These are phyloP conservation scores for Hippophae gyantsensis DNA, from an alignment of 306 rosid species.

Conservation along the genomic window DNA sequence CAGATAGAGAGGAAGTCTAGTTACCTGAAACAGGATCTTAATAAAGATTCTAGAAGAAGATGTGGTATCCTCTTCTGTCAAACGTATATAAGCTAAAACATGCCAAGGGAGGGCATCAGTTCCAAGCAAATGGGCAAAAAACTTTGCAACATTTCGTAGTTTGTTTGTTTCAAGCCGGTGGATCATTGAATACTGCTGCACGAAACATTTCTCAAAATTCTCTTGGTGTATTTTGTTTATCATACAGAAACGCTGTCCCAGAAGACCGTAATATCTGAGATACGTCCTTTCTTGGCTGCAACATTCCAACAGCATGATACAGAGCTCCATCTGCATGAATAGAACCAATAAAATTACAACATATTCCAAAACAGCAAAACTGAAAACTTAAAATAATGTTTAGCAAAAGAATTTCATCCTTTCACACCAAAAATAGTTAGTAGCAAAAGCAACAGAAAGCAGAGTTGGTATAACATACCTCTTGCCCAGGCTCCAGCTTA, in stretches of 20 bases:
- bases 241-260: constrained; percentile 84
- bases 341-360: no score
- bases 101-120: constrained; percentile 91
- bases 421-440: not conserved
- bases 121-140: constrained; percentile 87
- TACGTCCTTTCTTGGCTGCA: constrained; percentile 92
- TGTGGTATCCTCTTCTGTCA: constrained; percentile 87
- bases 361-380: no score
- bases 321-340: constrained; percentile 53
- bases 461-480: constrained; percentile 40
- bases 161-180: constrained; percentile 81
- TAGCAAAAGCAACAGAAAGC: not conserved
- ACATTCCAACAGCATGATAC: constrained; percentile 78
- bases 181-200: constrained; percentile 85
- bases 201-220: constrained; percentile 85
- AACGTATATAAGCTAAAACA: constrained; percentile 60
- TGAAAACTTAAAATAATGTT: no score
- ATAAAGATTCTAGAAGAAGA: constrained; percentile 82
- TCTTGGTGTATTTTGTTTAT: constrained; percentile 83
- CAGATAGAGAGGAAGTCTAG: not conserved
- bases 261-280: constrained; percentile 78
- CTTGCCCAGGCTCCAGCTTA: constrained; percentile 96
- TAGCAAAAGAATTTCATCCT: not conserved
- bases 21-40: constrained; percentile 87
- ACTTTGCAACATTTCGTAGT: constrained; percentile 69